phyloP scores from a whole-genome alignment of 805 yeast genomes.

The Maudiozyma bulderi region DNA sequence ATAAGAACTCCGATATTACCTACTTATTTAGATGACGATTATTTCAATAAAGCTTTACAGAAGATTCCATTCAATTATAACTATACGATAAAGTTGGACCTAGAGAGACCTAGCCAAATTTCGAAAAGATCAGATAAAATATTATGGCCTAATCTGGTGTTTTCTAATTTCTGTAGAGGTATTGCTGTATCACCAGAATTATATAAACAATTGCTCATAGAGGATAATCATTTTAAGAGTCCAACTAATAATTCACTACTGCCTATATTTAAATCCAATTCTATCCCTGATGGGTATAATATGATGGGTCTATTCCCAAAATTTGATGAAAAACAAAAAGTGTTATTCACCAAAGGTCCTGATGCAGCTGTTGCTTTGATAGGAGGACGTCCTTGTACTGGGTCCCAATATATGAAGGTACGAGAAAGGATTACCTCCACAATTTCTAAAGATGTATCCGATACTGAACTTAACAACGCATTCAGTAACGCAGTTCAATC shows the following conservation, averaged over 20 bases:
- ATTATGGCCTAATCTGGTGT: slow-evolving; percentile 15
- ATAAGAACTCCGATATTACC: neutral
- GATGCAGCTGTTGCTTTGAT: slow-evolving; percentile 9
- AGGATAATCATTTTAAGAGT: slow-evolving; percentile 5
- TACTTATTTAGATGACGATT: neutral
- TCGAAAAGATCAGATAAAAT: neutral
- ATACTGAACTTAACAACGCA: neutral
- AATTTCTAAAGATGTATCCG: neutral
- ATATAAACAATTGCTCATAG: slow-evolving; percentile 4
- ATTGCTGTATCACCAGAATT: slow-evolving; percentile 12
- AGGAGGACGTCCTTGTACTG: neutral
- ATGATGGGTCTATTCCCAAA: slow-evolving; percentile 22
- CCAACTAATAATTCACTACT: slow-evolving; percentile 12
- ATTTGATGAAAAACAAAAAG: slow-evolving; percentile 9
- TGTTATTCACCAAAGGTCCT: slow-evolving; percentile 6
- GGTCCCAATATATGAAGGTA: neutral
- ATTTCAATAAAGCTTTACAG: neutral
- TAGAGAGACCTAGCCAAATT: neutral
- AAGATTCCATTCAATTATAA: neutral
- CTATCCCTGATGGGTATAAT: slow-evolving; percentile 9
- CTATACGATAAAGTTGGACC: slow-evolving; percentile 2
- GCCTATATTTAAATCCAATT: slow-evolving; percentile 8
- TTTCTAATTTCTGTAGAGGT: slow-evolving; percentile 18
- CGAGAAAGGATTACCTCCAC: neutral
- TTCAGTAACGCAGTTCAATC: neutral